Base-by-base conservation (phyloP, 2,329 filamentous ascomycete genomes). In the Ophiostoma sp. region DNA sequence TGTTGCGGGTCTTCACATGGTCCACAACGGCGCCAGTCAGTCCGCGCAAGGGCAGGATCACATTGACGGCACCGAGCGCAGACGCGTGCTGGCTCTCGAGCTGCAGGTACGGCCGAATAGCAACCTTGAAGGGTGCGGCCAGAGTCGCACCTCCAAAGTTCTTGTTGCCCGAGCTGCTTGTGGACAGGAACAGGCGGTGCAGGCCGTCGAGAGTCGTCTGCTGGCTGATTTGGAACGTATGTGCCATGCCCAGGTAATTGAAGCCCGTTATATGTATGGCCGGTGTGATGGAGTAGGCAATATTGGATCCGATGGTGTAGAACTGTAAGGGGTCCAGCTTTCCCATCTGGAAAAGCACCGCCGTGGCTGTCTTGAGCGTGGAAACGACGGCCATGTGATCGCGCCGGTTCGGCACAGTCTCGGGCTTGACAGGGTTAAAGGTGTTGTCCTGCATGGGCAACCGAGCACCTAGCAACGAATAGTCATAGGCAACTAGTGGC, bases 251-350 rank as follows among this genome's bases (percentile, higher is more conserved):
- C 72, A 86, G 87, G 33, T 83, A 84, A 68, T 84, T 81, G 76
- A 89, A 92, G 13, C 89, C 90, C 13, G 88, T 86, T 71, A 86
- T 87, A 76, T 92, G 89, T 87, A 92, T 92, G 11, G 87, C 87
- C 0, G 90, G 90, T 0, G 89, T 91, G 67, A 91, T 82, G 72
- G 88, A 91, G 79, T 90, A 91, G 65, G 85, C 86, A 27, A 90
- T 85, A 72, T 87, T 88, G 36, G 85, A 87, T 23, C 90, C 90
- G 62, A 91, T 84, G 71, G 90, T 87, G 75, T 88, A 90, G 75
- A 90, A 91, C 62, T 87, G 84, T 75, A 92, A 85, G 0, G 88
- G 85, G 67, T 91, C 87, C 52, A 90, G 81, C 0, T 85, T 81
- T 69, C 87, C 88, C 11, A 84, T 84, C 27, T 84, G 82, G 75